A percentile compares a stretch with the other conserved stretches of the same genome.
These are phyloP conservation scores for Microascus cirrosus DNA, from an alignment of 2,329 filamentous ascomycete species.

Conservation along the genomic window DNA sequence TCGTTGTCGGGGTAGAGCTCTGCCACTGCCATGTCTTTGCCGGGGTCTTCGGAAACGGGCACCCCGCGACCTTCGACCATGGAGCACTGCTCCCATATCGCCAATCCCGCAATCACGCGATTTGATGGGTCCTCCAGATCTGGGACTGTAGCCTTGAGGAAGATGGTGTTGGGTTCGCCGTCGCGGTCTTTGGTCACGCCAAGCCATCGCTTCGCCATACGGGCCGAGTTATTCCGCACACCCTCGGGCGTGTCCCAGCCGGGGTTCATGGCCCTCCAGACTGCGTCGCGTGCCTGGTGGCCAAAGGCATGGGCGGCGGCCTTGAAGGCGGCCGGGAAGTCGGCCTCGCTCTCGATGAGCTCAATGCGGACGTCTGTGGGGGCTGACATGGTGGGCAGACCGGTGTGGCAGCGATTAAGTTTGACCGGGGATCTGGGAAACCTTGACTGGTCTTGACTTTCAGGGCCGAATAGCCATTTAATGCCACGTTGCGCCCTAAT, in stretches of 20 bases:
- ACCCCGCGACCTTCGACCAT: conserved; percentile 35
- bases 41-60: conserved; percentile 19
- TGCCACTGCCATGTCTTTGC: conserved; percentile 17
- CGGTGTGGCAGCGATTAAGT: no score
- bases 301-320: conserved; percentile 29
- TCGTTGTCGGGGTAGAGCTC: conserved; percentile 29
- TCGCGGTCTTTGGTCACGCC: conserved; percentile 23
- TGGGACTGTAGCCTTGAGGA: conserved; percentile 40
- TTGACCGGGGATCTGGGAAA: no score
- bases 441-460: no score
- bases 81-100: conserved; percentile 44
- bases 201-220: conserved; percentile 28
- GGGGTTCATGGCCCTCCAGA: conserved; percentile 41
- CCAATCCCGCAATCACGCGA: conserved; percentile 33
- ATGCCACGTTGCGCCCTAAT: no score
- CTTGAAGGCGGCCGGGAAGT: conserved; percentile 15
- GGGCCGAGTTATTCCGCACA: conserved; percentile 18
- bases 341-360: conserved; percentile 14
- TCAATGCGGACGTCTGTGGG: conserved; percentile 12
- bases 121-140: conserved; percentile 14
- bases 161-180: conserved; percentile 37
- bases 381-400: conserved; percentile 1
- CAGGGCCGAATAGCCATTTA: no score
- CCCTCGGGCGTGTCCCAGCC: conserved; percentile 41
- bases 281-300: conserved; percentile 33